Base-by-base conservation (phyloP, 345 rosid species). In the Capsella bursapastoris region DNA sequence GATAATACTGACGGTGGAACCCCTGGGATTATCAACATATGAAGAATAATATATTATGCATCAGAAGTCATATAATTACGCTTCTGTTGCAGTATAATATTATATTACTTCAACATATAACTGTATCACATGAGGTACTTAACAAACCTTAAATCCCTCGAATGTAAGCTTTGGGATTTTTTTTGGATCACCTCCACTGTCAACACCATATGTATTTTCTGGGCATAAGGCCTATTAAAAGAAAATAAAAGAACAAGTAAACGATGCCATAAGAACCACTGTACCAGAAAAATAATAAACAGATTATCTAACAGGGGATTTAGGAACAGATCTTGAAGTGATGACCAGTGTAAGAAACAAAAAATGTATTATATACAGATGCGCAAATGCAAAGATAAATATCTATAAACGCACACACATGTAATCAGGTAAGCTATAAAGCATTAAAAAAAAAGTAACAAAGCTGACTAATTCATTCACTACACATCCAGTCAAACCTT, bases 121-220 rank as follows among this genome's bases (percentile, higher is more conserved):
- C 8, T 28, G 4, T 0, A 43, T 7, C 51, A 76, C 50, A 55
- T 45, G 45, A 63, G 44, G 59, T 8, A 25, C 35, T 76, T 32
- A 8, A 28, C 65, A 44, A 44, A 78, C 98, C 96, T 90, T 83
- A 78, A 94, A 94, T 81, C 91, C 85, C 79, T 87, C 85, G 80
- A 87, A 91, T 7, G 92, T 85, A 81, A 94, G 86, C 77, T 87
- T 81, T 8, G 98, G 95, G 78, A 94, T 94, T 66, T 80, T 90
- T 82, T 80, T 86, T 35, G 98, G 98, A 80, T 94, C 97, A 35
- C 98, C 98, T 70, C 98, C 98, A 72, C 97, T 94, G 75, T 94
- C 98, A 68, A 94, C 97, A 71, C 97, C 95, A 38, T 94, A 94
- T 28, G 97, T 77, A 80, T 91, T 94, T 81, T 89, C 85, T 13